These are phyloP conservation scores for Sugiyamaella floridensis DNA, from an alignment of 805 yeast species.

Conservation along the genomic window DNA sequence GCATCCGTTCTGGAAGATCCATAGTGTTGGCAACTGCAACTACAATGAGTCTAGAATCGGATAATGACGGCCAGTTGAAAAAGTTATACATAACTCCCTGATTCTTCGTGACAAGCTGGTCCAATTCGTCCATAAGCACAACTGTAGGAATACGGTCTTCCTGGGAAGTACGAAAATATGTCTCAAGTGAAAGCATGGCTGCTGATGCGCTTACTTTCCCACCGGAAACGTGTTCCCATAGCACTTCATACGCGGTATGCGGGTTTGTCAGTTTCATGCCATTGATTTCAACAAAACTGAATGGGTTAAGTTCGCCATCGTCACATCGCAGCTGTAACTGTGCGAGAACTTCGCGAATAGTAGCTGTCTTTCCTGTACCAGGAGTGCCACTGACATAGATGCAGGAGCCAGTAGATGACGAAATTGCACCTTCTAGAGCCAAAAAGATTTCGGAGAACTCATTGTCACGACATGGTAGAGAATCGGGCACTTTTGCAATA, in stretches of 20 bases:
- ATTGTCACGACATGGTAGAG: conserved; percentile 79
- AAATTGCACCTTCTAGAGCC: conserved; percentile 64
- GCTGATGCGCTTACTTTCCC: conserved; percentile 52
- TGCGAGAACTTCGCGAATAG: conserved; percentile 76
- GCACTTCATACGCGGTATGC: conserved; percentile 66
- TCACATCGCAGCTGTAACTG: conserved; percentile 45
- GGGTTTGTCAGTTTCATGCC: conserved; percentile 82
- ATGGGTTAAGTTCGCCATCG: conserved; percentile 39
- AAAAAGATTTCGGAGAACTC: conserved; percentile 68
- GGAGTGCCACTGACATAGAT: conserved; percentile 94
- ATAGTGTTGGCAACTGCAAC: conserved; percentile 94
- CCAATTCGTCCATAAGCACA: conserved; percentile 84
- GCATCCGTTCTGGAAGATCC: conserved; percentile 88
- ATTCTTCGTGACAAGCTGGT: conserved; percentile 75
- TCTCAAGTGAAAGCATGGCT: conserved; percentile 62
- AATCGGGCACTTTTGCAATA: conserved; percentile 35
- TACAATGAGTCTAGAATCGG: conserved; percentile 71
- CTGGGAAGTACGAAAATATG: conserved; percentile 46
- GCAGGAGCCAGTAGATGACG: conserved; percentile 69
- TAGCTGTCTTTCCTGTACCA: conserved; percentile 95
- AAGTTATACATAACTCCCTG: conserved; percentile 90
- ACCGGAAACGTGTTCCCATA: conserved; percentile 67
- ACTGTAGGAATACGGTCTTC: conserved; percentile 48
- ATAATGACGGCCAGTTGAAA: conserved; percentile 93
- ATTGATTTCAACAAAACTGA: conserved; percentile 79